Evolutionary conservation across 140 eudicot species (phyloP), one percentile per base, ranked within the genome.

Genomic region (Cichorium intybus): DNA sequence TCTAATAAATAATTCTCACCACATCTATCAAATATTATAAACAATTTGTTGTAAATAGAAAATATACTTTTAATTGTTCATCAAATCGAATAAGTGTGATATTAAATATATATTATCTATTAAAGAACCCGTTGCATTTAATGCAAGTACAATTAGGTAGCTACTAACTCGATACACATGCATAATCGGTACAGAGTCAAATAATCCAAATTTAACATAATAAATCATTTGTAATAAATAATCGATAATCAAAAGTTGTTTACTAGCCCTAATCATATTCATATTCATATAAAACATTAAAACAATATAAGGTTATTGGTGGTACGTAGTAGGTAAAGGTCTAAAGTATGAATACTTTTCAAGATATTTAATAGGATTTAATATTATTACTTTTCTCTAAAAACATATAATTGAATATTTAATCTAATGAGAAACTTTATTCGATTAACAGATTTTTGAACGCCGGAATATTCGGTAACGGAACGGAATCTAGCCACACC

Each of bases 381-480:
- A n/a, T n/a, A 37, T 1, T 37, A 11, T 37, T 3, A 37, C 46
- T 37, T 37, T 37, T 37, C 46, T 31, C 35, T 31, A 31, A 31
- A 31, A 3, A 6, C 35, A 31, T 35, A 8, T 35, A 35, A 0
- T 8, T 35, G n/a, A n/a, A n/a, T n/a, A n/a, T n/a, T n/a, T n/a
- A n/a, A n/a, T n/a, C n/a, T n/a, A n/a, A n/a, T n/a, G n/a, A n/a
- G n/a, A n/a, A n/a, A n/a, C n/a, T n/a, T 43, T 14, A 43, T 43
- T 43, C 5, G 18, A 0, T 0, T 21, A 6, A 26, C 95, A 88
- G 96, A 68, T 85, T 91, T 41, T 70, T 91, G 74, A 91, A 91
- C 51, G 95, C 95, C 48, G 97, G 97, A 60, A 58, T 77, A 28
- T 77, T 77, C 52, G 82, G 82, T 3, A 71, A 65, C 28, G 81